phyloP scores from a whole-genome alignment of 768 basidiomycete species.

The Crucibulum laeve region DNA sequence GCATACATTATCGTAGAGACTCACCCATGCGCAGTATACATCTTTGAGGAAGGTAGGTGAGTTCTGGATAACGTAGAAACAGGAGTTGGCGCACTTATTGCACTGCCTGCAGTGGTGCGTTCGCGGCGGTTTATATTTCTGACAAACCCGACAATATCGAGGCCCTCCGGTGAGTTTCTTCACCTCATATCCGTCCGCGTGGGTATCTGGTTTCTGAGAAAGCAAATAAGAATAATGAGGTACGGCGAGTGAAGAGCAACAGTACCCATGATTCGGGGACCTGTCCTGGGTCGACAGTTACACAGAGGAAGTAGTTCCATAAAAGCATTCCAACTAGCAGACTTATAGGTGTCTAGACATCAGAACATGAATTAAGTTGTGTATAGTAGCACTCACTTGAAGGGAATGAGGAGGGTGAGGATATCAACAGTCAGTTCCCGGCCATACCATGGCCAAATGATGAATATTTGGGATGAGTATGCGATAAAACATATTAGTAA shows the following conservation, averaged over 20 bases:
- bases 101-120: constrained; percentile 94
- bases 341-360: constrained; percentile 35
- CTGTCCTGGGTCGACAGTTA: constrained; percentile 77
- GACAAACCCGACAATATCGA: constrained; percentile 84
- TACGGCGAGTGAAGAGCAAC: constrained; percentile 1
- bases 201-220: constrained; percentile 73
- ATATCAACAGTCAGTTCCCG: constrained; percentile 69
- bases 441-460: constrained; percentile 94
- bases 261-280: constrained; percentile 80
- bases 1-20: constrained; percentile 11
- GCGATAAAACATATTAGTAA: constrained; percentile 82
- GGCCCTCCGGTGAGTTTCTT: constrained; percentile 84
- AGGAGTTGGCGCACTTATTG: constrained; percentile 50
- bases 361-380: neutral
- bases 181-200: constrained; percentile 78
- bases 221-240: neutral
- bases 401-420: constrained; percentile 72
- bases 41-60: constrained; percentile 27
- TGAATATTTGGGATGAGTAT: constrained; percentile 83
- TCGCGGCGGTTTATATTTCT: constrained; percentile 80
- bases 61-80: neutral
- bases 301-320: constrained; percentile 87
- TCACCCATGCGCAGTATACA: constrained; percentile 89
- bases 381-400: constrained; percentile 64
- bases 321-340: constrained; percentile 70